Evolutionary conservation across 106 monocot genomes (phyloP), one percentile per base, ranked within the genome.

Genomic region (Dendrobium officinale): DNA sequence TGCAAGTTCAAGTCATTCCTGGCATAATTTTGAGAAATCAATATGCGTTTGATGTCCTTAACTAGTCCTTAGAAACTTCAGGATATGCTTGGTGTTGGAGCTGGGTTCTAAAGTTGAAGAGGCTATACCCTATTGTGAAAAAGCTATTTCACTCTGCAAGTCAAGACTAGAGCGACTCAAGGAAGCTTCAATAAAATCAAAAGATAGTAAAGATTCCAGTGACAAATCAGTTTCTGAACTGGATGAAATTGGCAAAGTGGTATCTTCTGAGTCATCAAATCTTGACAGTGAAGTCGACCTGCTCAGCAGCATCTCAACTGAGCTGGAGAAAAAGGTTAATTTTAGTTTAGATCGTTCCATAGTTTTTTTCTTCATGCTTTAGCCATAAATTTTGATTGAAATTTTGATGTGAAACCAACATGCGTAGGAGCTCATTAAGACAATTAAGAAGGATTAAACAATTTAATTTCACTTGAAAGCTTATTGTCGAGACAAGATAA

Each of bases 311-410:
- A 80, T 99, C 22, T 88, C 85, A 43, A 84, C 55, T 83, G 98
- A 99, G 40, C 91, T 99, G 72, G 95, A 93, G 75, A 93, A 85
- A 58, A 99, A 95, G 98, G 95, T 98, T 22, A 84, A 48, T 1
- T 80, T 4, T 16, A 13, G 13, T 80, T 4, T 16, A 13, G 13
- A 13, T 51, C 51, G 13, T 51, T 3, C 13, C 51, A 10, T 51
- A 51, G 10, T 13, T 51, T 13, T 51, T 51, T 51, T 11, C 2
- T 51, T 13, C 51, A 51, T 51, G 3, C 13, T 51, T 51, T 51
- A 51, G 10, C 51, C 13, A 51, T 0, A 51, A 51, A 51, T 13
- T 13, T 51, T 51, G 51, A 51, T 15, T 51, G 13, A 51, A 51
- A 13, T n/a, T n/a, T n/a, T n/a, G n/a, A n/a, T n/a, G n/a, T n/a